These are phyloP conservation scores for Leucocoprinus gongylophorus DNA, from an alignment of 1,284 basidiomycete genomes.

Conservation along the genomic window DNA sequence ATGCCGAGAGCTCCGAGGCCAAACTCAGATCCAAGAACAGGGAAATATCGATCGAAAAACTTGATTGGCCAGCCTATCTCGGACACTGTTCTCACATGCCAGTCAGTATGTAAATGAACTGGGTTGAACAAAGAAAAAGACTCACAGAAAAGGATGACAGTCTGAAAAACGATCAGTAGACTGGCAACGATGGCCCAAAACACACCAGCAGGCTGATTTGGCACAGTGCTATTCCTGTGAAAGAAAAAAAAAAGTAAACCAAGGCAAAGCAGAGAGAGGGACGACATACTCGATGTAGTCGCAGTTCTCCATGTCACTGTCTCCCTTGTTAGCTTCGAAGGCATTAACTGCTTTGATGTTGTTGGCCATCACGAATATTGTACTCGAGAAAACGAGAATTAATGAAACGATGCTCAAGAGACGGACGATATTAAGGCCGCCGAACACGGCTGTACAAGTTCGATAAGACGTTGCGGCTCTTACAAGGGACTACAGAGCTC, in stretches of 20 bases:
- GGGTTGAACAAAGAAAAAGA: neutral
- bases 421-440: slow-evolving; percentile 74
- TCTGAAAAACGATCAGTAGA: slow-evolving; percentile 77
- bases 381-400: slow-evolving; percentile 72
- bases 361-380: slow-evolving; percentile 72
- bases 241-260: slow-evolving; percentile 7
- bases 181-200: slow-evolving; percentile 87
- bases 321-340: slow-evolving; percentile 39
- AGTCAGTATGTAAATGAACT: neutral
- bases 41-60: slow-evolving; percentile 79
- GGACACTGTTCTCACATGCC: slow-evolving; percentile 37
- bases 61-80: slow-evolving; percentile 71
- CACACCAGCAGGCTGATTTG: slow-evolving; percentile 81
- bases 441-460: slow-evolving; percentile 53
- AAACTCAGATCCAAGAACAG: slow-evolving; percentile 73
- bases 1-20: slow-evolving; percentile 81
- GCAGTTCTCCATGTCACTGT: slow-evolving; percentile 42
- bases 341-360: slow-evolving; percentile 73
- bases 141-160: slow-evolving; percentile 58
- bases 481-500: neutral
- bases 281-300: slow-evolving; percentile 65
- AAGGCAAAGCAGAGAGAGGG: slow-evolving; percentile 4
- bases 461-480: neutral
- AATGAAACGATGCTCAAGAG: slow-evolving; percentile 74
- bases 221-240: slow-evolving; percentile 68